Evolutionary conservation across 352 stramenopile genomes (phyloP), one percentile per base, ranked within the genome.

Genomic region (Phytopythium ostracodes): DNA sequence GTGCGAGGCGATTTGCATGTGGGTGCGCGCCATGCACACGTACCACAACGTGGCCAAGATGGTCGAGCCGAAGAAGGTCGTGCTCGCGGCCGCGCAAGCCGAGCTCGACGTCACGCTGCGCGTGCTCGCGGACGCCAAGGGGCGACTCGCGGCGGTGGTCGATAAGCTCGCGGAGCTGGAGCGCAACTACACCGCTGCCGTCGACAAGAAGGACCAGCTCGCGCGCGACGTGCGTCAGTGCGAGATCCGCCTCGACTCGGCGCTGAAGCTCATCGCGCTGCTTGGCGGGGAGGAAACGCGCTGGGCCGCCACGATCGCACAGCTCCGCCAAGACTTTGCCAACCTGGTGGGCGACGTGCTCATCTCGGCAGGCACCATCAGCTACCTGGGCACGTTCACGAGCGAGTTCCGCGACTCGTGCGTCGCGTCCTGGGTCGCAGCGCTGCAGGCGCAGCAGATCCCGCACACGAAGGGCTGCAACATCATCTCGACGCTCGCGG

Each of bases 371-470:
- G 94, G 81, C 17, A 92, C 92, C 12, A 97, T 98, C 66, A 96
- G 91, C 56, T 98, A 98, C 61, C 68, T 97, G 0, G 94, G 94
- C 0, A 87, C 91, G 15, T 98, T 98, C 69, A 98, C 92, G 14
- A 92, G 84, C 36, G 92, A 98, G 56, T 98, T 97, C 57, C 87
- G 94, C 2, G 88, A 97, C 40, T 67, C 67, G 9, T 90, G 92
- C 31, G 80, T 97, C n/a, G 67, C n/a, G n/a, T n/a, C n/a, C 79
- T 12, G 67, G 76, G 42, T 98, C 92, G 93, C 92, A 96, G 76
- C 87, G 4, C 68, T 98, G 5, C 67, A 79, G 9, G 73, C 83
- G 24, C 81, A 89, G 2, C 44, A 76, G 4, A 82, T 98, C 15
- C 88, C 90, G 0, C 88, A 96, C 67, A 96, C 88, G 0, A 68